Percentiles rank a stretch among this genome's conserved stretches.
Evolutionary conservation across 2,329 filamentous ascomycete species (phyloP).

Genomic region (Cercospora sojina): DNA sequence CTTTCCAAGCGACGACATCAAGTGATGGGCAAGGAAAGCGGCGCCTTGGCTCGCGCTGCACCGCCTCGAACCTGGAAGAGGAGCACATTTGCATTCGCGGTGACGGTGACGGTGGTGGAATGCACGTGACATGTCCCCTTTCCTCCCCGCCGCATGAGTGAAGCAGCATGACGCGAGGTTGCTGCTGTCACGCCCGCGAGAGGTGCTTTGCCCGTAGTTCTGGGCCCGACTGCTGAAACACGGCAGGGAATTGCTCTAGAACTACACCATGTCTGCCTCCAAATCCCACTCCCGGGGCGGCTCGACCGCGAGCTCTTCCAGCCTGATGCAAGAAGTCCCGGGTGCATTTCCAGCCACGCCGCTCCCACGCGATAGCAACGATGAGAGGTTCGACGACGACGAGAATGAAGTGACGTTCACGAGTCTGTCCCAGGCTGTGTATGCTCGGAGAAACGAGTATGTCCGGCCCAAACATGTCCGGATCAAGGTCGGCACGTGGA

Average conservation of each 20-base stretch:
- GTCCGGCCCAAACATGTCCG: conserved; percentile 70
- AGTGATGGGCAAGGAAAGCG: neutral
- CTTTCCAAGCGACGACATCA: conserved; percentile 1
- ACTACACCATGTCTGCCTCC: conserved; percentile 20
- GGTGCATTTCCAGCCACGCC: conserved; percentile 47
- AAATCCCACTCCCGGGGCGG: conserved; percentile 27
- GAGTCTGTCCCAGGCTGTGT: conserved; percentile 58
- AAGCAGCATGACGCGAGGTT: neutral
- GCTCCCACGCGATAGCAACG: conserved; percentile 4
- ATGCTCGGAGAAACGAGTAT: conserved; percentile 75
- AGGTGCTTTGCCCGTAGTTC: neutral
- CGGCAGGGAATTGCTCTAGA: no score
- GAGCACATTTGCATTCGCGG: neutral
- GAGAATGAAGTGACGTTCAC: conserved; percentile 26
- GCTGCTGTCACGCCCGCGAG: neutral
- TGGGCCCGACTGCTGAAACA: neutral
- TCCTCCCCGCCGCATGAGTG: neutral
- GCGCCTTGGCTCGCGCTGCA: neutral
- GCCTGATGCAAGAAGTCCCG: conserved; percentile 48
- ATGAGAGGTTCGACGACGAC: conserved; percentile 22
- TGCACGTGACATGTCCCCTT: neutral
- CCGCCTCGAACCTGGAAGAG: neutral
- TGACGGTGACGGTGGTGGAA: neutral
- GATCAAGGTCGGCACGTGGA: conserved; percentile 93
- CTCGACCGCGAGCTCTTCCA: conserved; percentile 29